Base-by-base conservation (phyloP, 306 rosid genomes). In the Argentina anserina region DNA sequence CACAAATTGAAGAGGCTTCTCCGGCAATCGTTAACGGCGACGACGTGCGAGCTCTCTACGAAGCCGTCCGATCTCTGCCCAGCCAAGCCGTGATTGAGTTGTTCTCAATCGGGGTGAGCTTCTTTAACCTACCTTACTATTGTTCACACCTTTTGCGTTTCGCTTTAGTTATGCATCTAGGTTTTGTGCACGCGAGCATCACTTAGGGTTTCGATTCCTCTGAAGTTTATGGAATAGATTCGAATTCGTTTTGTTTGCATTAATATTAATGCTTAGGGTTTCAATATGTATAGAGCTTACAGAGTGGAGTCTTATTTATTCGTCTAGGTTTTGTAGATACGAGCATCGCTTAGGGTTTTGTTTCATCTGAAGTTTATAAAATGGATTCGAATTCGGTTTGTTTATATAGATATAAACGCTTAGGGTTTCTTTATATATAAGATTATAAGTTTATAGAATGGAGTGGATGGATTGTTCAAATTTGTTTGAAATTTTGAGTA, bases 81-180 rank as follows among this genome's bases (percentile, higher is more conserved):
- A 74, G 85, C 41, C 68, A 78, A 76, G 88, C 72, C 58, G 80
- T 84, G 25, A 72, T 79, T 46, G 85, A 87, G 64, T 75, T 93
- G 73, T 36, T 76, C 69, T 84, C 91, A 43, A 20, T 45, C 28
- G 89, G 90, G 70, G 93, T 90, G 62, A 23, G 73, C 64, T 68
- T 67, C 79, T 74, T 73, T 29, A 14, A 61, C 74, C 71, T 6
- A 64, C 12, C 17, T 52, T 69, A 9, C 23, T 50, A 20, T n/a
- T 21, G 49, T 42, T 45, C 29, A 3, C 28, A 3, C 36, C 74
- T 34, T 33, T 68, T 41, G 15, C 37, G 25, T 65, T 25, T 52
- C 58, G 28, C 58, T 1, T 50, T 50, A 7, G 0, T 49, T 13
- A 6, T 58, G 69, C 61, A 20, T 5, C 26, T 29, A 28, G 56